Evolutionary conservation across 805 yeast genomes (phyloP).

Genomic region (Metschnikowia lachancei): DNA sequence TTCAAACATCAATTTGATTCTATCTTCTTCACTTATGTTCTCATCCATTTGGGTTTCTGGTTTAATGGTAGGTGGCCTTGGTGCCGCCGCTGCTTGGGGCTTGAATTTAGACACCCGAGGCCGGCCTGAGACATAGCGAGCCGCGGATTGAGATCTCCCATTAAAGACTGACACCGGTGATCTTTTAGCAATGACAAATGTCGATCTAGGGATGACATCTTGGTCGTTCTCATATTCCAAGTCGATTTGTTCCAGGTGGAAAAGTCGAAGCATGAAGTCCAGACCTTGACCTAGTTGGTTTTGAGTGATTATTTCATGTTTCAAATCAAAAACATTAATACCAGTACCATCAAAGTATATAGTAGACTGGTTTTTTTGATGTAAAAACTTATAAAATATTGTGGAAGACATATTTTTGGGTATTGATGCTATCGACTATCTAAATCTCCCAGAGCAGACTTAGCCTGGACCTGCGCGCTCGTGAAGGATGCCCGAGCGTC

Average conservation of each 20-base stretch:
- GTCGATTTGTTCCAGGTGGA: constrained; percentile 54
- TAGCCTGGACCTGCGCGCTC: not conserved
- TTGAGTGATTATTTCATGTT: constrained; percentile 80
- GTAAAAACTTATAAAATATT: constrained; percentile 80
- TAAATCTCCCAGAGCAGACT: no score
- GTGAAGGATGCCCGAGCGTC: not conserved
- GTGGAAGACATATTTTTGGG: constrained; percentile 67
- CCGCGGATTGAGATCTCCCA: constrained; percentile 36
- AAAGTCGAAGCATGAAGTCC: constrained; percentile 75
- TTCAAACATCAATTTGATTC: constrained; percentile 85
- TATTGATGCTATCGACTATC: no score
- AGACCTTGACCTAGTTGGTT: constrained; percentile 81
- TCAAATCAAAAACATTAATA: constrained; percentile 88
- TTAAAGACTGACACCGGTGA: constrained; percentile 53
- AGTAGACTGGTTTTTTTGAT: constrained; percentile 76
- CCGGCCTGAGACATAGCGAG: constrained; percentile 70
- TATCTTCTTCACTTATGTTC: constrained; percentile 73
- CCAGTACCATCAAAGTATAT: constrained; percentile 96
- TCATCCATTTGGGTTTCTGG: constrained; percentile 33
- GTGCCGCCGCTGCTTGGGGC: constrained; percentile 33
- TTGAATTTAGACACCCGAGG: constrained; percentile 48
- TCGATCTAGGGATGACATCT: constrained; percentile 84
- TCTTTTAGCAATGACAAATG: constrained; percentile 76
- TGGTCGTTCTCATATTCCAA: constrained; percentile 85
- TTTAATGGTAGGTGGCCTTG: constrained; percentile 10